phyloP scores from a whole-genome alignment of 352 stramenopile species.

The Salisapilia sapeloensis region DNA sequence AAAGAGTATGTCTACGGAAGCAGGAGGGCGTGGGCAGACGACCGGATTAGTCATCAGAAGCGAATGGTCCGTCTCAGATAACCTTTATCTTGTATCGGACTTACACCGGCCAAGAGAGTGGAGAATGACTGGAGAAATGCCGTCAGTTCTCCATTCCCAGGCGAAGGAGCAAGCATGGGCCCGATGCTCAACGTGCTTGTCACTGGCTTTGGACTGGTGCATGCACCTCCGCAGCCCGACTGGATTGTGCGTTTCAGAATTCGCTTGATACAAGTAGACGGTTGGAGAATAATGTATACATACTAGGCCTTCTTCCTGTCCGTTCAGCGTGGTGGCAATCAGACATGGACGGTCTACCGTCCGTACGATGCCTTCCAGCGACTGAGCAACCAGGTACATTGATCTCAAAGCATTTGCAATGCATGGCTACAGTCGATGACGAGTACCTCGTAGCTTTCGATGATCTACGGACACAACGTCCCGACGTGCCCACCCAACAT shows the following conservation, averaged over 20 bases:
- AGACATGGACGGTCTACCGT: slow-evolving; percentile 62
- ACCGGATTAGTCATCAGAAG: slow-evolving; percentile 16
- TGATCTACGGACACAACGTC: slow-evolving; percentile 52
- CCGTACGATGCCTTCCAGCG: slow-evolving; percentile 61
- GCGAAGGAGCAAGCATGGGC: no score
- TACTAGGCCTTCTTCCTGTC: slow-evolving; percentile 56
- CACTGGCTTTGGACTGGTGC: slow-evolving; percentile 55
- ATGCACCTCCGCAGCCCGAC: slow-evolving; percentile 25
- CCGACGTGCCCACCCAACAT: slow-evolving; percentile 30
- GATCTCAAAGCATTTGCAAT: neutral
- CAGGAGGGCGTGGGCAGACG: neutral
- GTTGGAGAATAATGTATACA: slow-evolving; percentile 5
- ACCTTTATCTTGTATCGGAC: no score
- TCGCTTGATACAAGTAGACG: neutral
- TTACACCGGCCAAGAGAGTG: no score
- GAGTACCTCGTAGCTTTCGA: slow-evolving; percentile 12
- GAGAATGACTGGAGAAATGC: no score
- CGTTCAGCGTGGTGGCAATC: slow-evolving; percentile 46
- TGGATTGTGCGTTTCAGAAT: slow-evolving; percentile 16
- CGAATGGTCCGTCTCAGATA: no score
- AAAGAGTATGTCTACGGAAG: no score
- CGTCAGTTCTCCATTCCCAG: no score
- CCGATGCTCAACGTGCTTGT: slow-evolving; percentile 54
- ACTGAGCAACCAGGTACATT: slow-evolving; percentile 28
- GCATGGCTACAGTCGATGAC: neutral